Conservation (phyloP, 2,329 filamentous ascomycete genomes). For the Colletotrichum caudatum region DNA sequence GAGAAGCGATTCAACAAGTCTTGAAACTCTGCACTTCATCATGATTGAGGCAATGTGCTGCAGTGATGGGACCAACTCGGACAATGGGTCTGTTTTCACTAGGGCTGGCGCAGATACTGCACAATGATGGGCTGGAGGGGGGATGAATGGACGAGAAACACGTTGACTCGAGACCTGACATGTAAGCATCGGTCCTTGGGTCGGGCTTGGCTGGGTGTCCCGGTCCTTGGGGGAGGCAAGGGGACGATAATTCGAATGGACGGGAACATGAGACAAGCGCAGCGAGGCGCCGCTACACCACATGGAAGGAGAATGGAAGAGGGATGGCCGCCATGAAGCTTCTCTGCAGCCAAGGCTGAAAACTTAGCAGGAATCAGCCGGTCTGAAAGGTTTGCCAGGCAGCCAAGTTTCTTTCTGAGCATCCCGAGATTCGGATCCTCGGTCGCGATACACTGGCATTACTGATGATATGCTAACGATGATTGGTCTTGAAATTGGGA, state of each 20-base stretch:
- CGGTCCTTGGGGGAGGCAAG: conserved; percentile 20
- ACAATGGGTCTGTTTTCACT: conserved; percentile 19
- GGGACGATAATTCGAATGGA: conserved; percentile 10
- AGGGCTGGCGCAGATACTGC: background rate
- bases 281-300: conserved; percentile 27
- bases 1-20: conserved; percentile 26
- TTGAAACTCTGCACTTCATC: conserved; percentile 40
- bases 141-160: background rate
- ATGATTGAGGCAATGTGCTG: conserved; percentile 31
- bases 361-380: conserved; percentile 11
- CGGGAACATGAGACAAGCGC: conserved; percentile 33
- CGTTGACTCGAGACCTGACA: conserved; percentile 27
- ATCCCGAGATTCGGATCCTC: conserved; percentile 37
- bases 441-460: conserved; percentile 30
- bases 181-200: conserved; percentile 36
- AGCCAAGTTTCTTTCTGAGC: conserved; percentile 15
- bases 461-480: background rate
- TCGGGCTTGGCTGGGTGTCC: conserved; percentile 22
- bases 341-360: conserved; percentile 35
- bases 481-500: conserved; percentile 18
- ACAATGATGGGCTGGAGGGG: background rate
- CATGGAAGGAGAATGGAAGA: conserved; percentile 32
- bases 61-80: conserved; percentile 27
- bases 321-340: conserved; percentile 24
- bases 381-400: conserved; percentile 8